phyloP scores from a whole-genome alignment of 352 stramenopile species.

The Phytopythium oedochilum region DNA sequence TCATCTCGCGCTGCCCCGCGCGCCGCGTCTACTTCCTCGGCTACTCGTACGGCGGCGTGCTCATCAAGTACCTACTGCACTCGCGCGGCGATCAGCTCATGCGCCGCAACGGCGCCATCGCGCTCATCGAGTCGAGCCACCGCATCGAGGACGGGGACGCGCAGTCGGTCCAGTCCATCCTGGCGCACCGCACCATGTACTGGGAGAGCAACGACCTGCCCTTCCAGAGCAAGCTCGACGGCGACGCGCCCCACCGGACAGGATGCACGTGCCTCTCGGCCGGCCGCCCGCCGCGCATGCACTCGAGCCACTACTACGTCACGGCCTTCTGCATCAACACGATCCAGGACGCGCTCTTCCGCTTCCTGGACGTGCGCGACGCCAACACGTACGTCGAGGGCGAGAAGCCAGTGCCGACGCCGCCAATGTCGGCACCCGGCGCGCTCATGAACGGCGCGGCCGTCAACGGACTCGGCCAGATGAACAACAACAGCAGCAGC shows the following conservation, averaged over 20 bases:
- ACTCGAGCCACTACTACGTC: conserved; percentile 87
- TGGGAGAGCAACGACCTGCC: conserved; percentile 81
- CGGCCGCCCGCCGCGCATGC: conserved; percentile 52
- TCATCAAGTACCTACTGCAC: conserved; percentile 88
- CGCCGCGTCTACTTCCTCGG: conserved; percentile 82
- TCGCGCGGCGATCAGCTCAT: conserved; percentile 84
- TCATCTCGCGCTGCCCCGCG: conserved; percentile 52
- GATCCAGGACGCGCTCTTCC: conserved; percentile 82
- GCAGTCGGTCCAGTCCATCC: conserved; percentile 82
- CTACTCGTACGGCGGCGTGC: conserved; percentile 85
- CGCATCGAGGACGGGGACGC: conserved; percentile 83
- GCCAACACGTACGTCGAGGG: conserved; percentile 73
- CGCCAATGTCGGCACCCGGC: conserved; percentile 42
- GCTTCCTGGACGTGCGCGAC: conserved; percentile 76
- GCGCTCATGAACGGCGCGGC: conserved; percentile 17
- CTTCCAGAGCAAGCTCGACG: conserved; percentile 75
- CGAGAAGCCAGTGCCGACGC: conserved; percentile 61
- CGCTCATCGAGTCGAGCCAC: conserved; percentile 84
- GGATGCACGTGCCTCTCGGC: conserved; percentile 81
- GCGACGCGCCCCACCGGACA: conserved; percentile 76
- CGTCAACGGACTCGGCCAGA: too few relatives aligned
- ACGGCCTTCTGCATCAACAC: conserved; percentile 87
- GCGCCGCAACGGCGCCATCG: conserved; percentile 81
- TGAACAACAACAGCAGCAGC: neutral
- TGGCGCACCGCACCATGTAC: conserved; percentile 87